Conservation (phyloP, 345 rosid species). For the Heritiera fomes region DNA sequence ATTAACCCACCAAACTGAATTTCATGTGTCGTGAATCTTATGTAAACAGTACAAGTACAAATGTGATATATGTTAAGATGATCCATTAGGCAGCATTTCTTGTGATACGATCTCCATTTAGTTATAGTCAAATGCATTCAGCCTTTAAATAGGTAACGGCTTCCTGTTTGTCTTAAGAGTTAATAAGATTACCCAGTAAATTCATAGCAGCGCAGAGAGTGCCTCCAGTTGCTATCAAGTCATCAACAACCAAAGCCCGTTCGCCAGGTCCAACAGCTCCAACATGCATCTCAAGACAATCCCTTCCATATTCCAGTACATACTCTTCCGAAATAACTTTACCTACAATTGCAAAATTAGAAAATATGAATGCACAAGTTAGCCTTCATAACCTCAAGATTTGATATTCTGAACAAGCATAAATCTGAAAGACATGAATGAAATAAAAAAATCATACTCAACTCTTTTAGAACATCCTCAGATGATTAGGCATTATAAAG, state of each 20-base stretch:
- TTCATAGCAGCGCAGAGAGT: slow-evolving; percentile 94
- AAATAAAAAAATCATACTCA: background rate
- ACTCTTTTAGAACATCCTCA: background rate
- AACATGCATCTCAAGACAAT: slow-evolving; percentile 89
- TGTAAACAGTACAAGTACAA: background rate
- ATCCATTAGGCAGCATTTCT: background rate
- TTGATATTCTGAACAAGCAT: background rate
- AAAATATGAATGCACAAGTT: slow-evolving; percentile 2
- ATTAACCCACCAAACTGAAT: background rate
- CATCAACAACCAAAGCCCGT: slow-evolving; percentile 85
- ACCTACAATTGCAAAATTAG: slow-evolving; percentile 41
- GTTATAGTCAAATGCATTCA: background rate
- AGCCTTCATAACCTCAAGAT: background rate
- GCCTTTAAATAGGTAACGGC: background rate
- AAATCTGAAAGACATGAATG: background rate
- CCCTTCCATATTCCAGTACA: slow-evolving; percentile 82
- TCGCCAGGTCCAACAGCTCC: slow-evolving; percentile 83
- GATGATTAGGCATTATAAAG: background rate
- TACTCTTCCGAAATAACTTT: slow-evolving; percentile 85
- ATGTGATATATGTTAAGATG: background rate
- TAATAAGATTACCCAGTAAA: slow-evolving; percentile 59
- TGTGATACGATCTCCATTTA: background rate
- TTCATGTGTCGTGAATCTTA: no score
- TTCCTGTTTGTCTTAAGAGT: background rate
- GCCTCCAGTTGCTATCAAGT: slow-evolving; percentile 95